Percentiles rank a stretch among this genome's conserved stretches.
Evolutionary conservation across 2,329 filamentous ascomycete species (phyloP).

Genomic region (Monilinia laxa): DNA sequence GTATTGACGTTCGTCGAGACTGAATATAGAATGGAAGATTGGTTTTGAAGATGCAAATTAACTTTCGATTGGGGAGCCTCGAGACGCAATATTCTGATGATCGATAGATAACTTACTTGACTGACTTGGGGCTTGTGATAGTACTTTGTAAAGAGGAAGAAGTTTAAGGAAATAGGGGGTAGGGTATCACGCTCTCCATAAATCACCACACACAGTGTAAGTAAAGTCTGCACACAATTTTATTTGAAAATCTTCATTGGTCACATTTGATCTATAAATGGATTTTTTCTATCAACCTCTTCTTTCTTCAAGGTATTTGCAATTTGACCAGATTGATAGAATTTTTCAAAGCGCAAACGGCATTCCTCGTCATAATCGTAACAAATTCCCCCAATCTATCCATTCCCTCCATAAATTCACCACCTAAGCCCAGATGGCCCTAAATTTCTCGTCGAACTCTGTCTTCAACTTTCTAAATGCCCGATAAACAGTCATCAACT

Average conservation of each 20-base stretch:
- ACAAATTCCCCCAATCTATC: not conserved
- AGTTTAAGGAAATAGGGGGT: not conserved
- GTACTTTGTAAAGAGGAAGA: not conserved
- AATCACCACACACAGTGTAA: not conserved
- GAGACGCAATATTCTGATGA: not conserved
- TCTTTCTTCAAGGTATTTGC: not conserved
- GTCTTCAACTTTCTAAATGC: conserved; percentile 57
- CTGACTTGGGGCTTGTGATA: not conserved
- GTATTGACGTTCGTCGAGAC: not conserved
- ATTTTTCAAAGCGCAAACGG: not conserved
- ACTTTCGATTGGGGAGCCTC: not conserved
- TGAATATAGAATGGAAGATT: not conserved
- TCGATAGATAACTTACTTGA: too few species aligned
- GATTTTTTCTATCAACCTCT: not conserved
- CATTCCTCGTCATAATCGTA: not conserved
- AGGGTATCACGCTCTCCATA: not conserved
- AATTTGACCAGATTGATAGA: conserved; percentile 2
- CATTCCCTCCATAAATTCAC: not conserved
- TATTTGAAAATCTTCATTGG: not conserved
- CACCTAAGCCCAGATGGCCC: conserved; percentile 36
- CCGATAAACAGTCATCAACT: conserved; percentile 55
- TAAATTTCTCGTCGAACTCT: conserved; percentile 64
- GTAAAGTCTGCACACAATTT: too few species aligned
- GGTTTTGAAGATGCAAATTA: not conserved
- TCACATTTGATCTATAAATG: not conserved